Evolutionary conservation across 1,284 basidiomycete genomes (phyloP).

Genomic region (Tilletia horrida): DNA sequence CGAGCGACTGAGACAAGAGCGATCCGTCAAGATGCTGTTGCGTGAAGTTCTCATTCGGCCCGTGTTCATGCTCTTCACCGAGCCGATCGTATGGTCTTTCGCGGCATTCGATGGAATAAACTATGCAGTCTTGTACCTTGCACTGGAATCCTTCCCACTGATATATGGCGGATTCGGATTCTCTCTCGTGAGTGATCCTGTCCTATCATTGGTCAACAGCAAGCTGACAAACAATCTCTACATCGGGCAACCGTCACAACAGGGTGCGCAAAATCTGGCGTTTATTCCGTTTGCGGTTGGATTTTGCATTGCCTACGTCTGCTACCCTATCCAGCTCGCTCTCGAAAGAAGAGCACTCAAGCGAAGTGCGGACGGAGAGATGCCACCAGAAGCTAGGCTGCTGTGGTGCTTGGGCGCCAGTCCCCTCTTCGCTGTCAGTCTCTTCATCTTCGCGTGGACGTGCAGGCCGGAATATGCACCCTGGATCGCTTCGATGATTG

Average conservation of each 20-base stretch:
- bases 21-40: slow-evolving; percentile 20
- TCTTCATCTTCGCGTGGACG: slow-evolving; percentile 48
- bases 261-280: slow-evolving; percentile 33
- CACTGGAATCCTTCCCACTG: slow-evolving; percentile 55
- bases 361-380: slow-evolving; percentile 24
- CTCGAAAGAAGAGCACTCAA: slow-evolving; percentile 28
- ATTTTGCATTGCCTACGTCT: slow-evolving; percentile 30
- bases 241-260: no score
- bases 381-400: slow-evolving; percentile 32
- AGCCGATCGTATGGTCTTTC: slow-evolving; percentile 50
- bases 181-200: slow-evolving; percentile 18
- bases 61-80: slow-evolving; percentile 48
- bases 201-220: no score
- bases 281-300: slow-evolving; percentile 38
- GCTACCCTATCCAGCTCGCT: slow-evolving; percentile 32
- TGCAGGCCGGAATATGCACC: slow-evolving; percentile 26
- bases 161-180: slow-evolving; percentile 51
- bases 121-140: slow-evolving; percentile 48
- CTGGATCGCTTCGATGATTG: slow-evolving; percentile 41
- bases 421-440: slow-evolving; percentile 31
- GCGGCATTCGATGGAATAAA: slow-evolving; percentile 46
- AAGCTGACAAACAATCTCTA: no score
- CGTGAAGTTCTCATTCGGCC: slow-evolving; percentile 25
- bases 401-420: slow-evolving; percentile 32
- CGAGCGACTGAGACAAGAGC: slow-evolving; percentile 49